phyloP scores from a whole-genome alignment of 192 early-diverging fungal species.

The Neocallimastix lanati region DNA sequence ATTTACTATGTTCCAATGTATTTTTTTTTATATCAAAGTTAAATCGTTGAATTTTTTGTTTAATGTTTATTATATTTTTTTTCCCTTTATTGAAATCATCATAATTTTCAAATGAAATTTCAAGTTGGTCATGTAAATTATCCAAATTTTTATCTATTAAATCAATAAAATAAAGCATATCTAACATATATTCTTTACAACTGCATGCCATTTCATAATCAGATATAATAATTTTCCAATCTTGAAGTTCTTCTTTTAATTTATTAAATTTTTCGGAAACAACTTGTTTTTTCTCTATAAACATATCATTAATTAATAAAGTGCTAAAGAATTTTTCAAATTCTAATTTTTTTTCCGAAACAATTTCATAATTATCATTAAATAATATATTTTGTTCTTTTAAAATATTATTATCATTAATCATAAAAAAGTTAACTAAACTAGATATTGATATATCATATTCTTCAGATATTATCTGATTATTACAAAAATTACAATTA shows the following conservation, averaged over 20 bases:
- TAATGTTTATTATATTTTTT: neutral
- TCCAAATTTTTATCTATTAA: neutral
- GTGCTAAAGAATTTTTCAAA: neutral
- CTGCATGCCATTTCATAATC: neutral
- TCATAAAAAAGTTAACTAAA: neutral
- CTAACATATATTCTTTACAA: neutral
- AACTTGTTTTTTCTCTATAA: neutral
- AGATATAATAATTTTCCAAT: neutral
- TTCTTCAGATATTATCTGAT: neutral
- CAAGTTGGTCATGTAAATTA: neutral
- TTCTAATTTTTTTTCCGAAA: neutral
- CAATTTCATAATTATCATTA: neutral
- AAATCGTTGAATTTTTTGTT: neutral
- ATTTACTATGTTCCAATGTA: neutral
- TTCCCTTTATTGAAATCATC: neutral
- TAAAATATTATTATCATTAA: neutral
- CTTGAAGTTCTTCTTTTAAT: neutral
- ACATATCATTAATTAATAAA: neutral
- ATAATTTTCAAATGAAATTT: neutral
- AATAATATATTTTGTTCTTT: neutral
- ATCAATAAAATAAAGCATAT: neutral
- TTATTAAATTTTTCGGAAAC: neutral
- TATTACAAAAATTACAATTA: neutral
- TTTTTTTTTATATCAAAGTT: neutral
- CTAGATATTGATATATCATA: neutral